These are phyloP conservation scores for Smithsoniella earleae DNA, from an alignment of 163 green algal species.

Conservation along the genomic window DNA sequence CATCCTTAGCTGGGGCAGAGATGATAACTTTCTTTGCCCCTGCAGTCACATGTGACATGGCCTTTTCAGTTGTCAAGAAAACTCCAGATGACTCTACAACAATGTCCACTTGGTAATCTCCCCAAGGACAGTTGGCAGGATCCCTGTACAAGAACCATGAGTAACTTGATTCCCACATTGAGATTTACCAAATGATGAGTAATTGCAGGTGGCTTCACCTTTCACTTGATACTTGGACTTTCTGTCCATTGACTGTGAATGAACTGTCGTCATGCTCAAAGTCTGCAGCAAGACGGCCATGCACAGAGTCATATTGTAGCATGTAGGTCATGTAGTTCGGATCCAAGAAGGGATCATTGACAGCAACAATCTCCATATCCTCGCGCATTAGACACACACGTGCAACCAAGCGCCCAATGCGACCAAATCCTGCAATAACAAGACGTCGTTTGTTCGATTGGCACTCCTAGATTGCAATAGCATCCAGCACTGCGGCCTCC, in stretches of 20 bases:
- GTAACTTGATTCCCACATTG: too few relatives aligned
- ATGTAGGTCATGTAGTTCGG: slow-evolving; percentile 68
- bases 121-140: slow-evolving; percentile 84
- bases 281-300: slow-evolving; percentile 61
- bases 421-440: slow-evolving; percentile 65
- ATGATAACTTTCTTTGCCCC: slow-evolving; percentile 96
- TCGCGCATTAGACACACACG: slow-evolving; percentile 46
- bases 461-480: too few relatives aligned
- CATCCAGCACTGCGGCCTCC: too few relatives aligned
- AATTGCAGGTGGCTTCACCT: slow-evolving; percentile 39
- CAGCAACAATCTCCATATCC: slow-evolving; percentile 79
- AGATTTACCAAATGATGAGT: too few relatives aligned
- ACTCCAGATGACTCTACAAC: slow-evolving; percentile 84
- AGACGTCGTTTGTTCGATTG: too few relatives aligned
- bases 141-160: slow-evolving; percentile 55
- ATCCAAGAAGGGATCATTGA: slow-evolving; percentile 96
- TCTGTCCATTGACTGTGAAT: slow-evolving; percentile 36
- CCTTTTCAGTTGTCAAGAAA: slow-evolving; percentile 41
- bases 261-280: slow-evolving; percentile 47
- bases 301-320: slow-evolving; percentile 92
- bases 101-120: slow-evolving; percentile 63
- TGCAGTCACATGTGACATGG: slow-evolving; percentile 62
- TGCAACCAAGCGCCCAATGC: slow-evolving; percentile 71
- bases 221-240: slow-evolving; percentile 55
- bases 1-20: slow-evolving; percentile 72